phyloP scores from a whole-genome alignment of 2,329 filamentous ascomycete species.

The Cladophialophora chaetospira region DNA sequence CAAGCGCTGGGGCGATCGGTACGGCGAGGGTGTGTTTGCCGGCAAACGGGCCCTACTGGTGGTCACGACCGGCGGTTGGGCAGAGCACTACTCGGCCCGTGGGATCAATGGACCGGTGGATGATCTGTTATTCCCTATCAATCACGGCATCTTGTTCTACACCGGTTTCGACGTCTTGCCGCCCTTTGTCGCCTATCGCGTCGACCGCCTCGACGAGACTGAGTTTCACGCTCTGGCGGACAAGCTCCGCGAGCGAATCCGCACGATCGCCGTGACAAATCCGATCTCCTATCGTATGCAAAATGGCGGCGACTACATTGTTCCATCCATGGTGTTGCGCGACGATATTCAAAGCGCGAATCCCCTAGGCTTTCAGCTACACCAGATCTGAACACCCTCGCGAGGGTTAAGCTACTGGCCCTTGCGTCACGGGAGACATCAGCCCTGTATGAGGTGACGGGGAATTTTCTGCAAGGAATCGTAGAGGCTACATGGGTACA shows the following conservation, averaged over 20 bases:
- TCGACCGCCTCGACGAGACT: constrained; percentile 1
- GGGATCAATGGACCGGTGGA: constrained; percentile 5
- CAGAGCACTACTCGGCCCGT: constrained; percentile 1
- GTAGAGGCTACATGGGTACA: not conserved
- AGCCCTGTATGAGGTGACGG: not conserved
- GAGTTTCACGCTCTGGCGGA: not conserved
- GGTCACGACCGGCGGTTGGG: not conserved
- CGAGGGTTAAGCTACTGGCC: not conserved
- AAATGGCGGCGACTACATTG: constrained; percentile 5
- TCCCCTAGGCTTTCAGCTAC: not conserved
- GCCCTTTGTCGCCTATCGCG: constrained; percentile 1
- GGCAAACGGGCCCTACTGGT: constrained; percentile 8
- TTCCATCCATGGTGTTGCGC: constrained; percentile 4
- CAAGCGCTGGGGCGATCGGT: constrained; percentile 8
- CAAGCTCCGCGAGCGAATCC: constrained; percentile 4
- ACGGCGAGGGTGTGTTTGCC: constrained; percentile 7
- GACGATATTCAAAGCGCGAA: constrained; percentile 1
- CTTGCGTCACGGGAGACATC: not conserved
- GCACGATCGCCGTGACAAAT: not conserved
- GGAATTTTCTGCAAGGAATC: not conserved
- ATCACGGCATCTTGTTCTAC: constrained; percentile 7
- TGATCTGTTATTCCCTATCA: constrained; percentile 7
- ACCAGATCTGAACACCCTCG: not conserved
- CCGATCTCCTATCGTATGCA: constrained; percentile 6
- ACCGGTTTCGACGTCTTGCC: constrained; percentile 5